These are phyloP conservation scores for Gnomoniopsis smithogilvyi DNA, from an alignment of 2,329 filamentous ascomycete genomes.

Conservation along the genomic window DNA sequence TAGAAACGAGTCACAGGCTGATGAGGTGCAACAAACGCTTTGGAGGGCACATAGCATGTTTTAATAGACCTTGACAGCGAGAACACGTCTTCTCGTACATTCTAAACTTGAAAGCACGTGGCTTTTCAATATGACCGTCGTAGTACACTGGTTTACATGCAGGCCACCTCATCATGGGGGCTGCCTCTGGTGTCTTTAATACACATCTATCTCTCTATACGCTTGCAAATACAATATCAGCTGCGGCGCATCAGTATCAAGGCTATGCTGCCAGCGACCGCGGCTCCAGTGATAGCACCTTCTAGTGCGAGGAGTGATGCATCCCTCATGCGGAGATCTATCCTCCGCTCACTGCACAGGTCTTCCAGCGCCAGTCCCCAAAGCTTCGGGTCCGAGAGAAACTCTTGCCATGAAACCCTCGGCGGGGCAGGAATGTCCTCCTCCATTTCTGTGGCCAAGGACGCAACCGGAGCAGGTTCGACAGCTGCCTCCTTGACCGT, in stretches of 20 bases:
- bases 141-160: not conserved
- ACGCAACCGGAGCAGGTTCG: constrained; percentile 13
- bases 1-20: constrained; percentile 12
- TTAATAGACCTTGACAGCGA: constrained; percentile 18
- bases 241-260: constrained; percentile 42
- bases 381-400: constrained; percentile 36
- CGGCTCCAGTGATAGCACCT: constrained; percentile 63
- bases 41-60: constrained; percentile 7
- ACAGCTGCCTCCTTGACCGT: constrained; percentile 28
- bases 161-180: not conserved
- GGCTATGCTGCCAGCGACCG: constrained; percentile 52
- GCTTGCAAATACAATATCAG: constrained; percentile 21
- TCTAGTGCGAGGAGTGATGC: constrained; percentile 67
- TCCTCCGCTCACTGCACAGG: constrained; percentile 61
- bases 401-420: constrained; percentile 38
- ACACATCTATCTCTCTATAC: constrained; percentile 8
- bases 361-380: constrained; percentile 53
- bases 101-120: not conserved
- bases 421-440: constrained; percentile 10
- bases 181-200: not conserved
- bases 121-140: not conserved
- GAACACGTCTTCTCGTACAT: not conserved
- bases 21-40: constrained; percentile 4
- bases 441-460: constrained; percentile 11
- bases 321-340: constrained; percentile 66